Evolutionary conservation across 441 rosid genomes (phyloP), one percentile per base, ranked within the genome.

Genomic region (Rhodomyrtus psidioides): DNA sequence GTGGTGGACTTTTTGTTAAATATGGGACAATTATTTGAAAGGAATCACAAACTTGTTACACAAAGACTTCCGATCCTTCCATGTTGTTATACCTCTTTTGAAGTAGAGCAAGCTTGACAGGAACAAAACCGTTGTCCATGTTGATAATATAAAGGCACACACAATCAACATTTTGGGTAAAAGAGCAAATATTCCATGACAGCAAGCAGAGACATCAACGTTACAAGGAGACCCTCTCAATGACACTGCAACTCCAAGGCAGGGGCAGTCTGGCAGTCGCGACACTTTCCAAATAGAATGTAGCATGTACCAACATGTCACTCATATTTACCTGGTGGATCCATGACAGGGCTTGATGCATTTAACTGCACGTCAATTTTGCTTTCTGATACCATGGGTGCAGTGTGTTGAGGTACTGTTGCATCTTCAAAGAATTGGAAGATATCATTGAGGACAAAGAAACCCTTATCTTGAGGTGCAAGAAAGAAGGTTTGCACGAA

Each of bases 381-480:
- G 86, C 81, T 92, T 84, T 95, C 98, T 15, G 94, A 85, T 49
- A 92, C 44, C 26, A 89, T 46, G 3, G 95, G 88, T 83, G 90
- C 91, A 26, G 94, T 86, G 86, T 92, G 93, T 51, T 91, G 93
- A 49, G 58, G 89, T 46, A 83, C 83, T 28, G 87, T 54, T 58
- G 82, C 94, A 8, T 95, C 96, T 7, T 91, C 91, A 23, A 91
- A 53, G 84, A 95, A 94, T 83, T 93, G 96, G 84, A 95, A 94
- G 84, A 94, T 90, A 90, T 95, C 97, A 87, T 90, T 94, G 54
- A 91, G 93, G 87, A 95, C 92, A 85, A 94, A 95, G 88, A 88
- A 94, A 85, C 97, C 97, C 89, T 92, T 92, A 55, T 92, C 92
- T 87, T 95, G 96, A 42, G 97, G 96, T 75, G 96, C 97, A 6